Conservation (phyloP, 1,139 yeast genomes). For the Spencermartinsiella ligniputridi region DNA sequence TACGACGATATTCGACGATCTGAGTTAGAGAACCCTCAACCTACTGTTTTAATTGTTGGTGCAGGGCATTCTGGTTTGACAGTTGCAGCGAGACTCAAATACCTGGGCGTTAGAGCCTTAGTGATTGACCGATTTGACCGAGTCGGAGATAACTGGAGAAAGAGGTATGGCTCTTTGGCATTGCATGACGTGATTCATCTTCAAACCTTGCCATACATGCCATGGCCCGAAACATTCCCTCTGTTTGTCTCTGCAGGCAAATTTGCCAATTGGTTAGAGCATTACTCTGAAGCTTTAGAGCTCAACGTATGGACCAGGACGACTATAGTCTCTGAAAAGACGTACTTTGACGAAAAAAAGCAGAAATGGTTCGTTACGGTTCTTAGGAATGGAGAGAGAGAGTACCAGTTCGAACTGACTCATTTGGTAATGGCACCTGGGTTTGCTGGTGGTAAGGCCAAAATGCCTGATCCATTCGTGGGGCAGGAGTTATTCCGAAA, state of each 20-base stretch:
- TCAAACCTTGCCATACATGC: slow-evolving; percentile 40
- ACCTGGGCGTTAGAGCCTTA: slow-evolving; percentile 38
- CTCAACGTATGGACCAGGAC: slow-evolving; percentile 38
- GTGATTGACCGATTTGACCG: slow-evolving; percentile 37
- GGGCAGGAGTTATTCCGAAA: slow-evolving; percentile 39
- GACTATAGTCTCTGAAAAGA: slow-evolving; percentile 26
- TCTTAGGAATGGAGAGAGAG: slow-evolving; percentile 13
- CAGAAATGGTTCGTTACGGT: slow-evolving; percentile 37
- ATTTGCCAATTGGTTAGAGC: slow-evolving; percentile 41
- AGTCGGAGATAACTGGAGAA: slow-evolving; percentile 46
- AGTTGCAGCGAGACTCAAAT: slow-evolving; percentile 41
- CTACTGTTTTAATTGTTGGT: slow-evolving; percentile 42
- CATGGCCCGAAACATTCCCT: slow-evolving; percentile 42
- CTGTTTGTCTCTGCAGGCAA: slow-evolving; percentile 43
- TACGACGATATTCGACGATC: slow-evolving; percentile 20
- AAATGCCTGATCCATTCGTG: slow-evolving; percentile 36
- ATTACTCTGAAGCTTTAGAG: slow-evolving; percentile 40
- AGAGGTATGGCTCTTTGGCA: slow-evolving; percentile 41
- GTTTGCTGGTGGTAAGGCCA: slow-evolving; percentile 38
- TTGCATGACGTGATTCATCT: slow-evolving; percentile 44
- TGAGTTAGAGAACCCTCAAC: slow-evolving; percentile 30
- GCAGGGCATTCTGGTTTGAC: slow-evolving; percentile 45
- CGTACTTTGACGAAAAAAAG: slow-evolving; percentile 32
- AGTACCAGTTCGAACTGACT: slow-evolving; percentile 17
- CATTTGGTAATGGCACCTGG: slow-evolving; percentile 44